Evolutionary conservation across 176 grass and related monocot genomes (phyloP).

Genomic region (Poa annua): DNA sequence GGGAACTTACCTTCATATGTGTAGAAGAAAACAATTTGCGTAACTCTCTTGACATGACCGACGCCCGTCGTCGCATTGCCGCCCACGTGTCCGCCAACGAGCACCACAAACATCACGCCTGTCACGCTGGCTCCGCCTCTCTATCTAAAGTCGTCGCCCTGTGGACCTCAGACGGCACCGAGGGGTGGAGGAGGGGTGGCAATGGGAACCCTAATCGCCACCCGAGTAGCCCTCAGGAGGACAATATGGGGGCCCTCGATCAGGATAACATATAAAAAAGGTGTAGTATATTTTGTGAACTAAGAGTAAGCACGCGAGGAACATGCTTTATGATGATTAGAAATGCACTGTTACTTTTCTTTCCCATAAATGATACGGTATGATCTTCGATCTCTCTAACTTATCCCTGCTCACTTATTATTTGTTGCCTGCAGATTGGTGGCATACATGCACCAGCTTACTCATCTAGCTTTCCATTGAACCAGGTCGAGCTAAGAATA

Average conservation of each 20-base stretch:
- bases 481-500: neutral
- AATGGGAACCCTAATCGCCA: too few relatives aligned
- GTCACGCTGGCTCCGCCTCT: too few relatives aligned
- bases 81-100: too few relatives aligned
- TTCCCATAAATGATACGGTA: neutral
- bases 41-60: too few relatives aligned
- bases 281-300: conserved; percentile 13
- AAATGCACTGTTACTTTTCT: neutral
- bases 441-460: neutral
- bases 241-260: neutral
- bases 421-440: neutral
- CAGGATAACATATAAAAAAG: neutral
- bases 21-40: too few relatives aligned
- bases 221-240: too few relatives aligned
- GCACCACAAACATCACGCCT: too few relatives aligned
- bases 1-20: too few relatives aligned
- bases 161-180: too few relatives aligned
- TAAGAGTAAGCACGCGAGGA: conserved; percentile 6
- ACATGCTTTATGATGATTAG: conserved; percentile 21
- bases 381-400: conserved; percentile 6
- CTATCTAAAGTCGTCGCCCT: too few relatives aligned
- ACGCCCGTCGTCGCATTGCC: too few relatives aligned
- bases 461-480: conserved; percentile 12
- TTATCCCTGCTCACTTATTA: neutral
- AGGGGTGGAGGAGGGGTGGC: too few relatives aligned